phyloP scores from a whole-genome alignment of 805 yeast species.

The Yamadazyma endophytica region DNA sequence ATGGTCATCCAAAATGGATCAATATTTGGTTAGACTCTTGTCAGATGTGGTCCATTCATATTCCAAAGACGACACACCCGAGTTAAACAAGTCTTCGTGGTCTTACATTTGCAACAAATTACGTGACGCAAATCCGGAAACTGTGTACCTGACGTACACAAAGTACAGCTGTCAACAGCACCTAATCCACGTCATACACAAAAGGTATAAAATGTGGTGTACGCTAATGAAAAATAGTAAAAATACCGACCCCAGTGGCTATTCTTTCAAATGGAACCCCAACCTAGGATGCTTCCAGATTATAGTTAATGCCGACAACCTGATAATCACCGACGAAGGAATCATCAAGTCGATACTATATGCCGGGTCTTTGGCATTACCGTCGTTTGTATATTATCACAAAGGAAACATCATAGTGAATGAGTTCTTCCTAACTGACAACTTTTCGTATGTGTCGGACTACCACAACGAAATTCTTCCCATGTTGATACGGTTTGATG shows the following conservation, averaged over 20 bases:
- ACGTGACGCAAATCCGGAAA: conserved; percentile 34
- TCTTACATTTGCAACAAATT: conserved; percentile 31
- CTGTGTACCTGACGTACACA: conserved; percentile 37
- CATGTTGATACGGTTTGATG: conserved; percentile 23
- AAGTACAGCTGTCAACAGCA: conserved; percentile 38
- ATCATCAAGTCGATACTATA: conserved; percentile 28
- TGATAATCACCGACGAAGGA: conserved; percentile 26
- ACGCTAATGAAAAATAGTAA: conserved; percentile 28
- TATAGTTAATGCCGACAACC: conserved; percentile 20
- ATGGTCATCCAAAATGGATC: conserved; percentile 39
- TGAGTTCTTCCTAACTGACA: conserved; percentile 33
- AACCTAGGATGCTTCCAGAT: conserved; percentile 30
- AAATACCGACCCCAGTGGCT: conserved; percentile 15
- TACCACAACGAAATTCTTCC: conserved; percentile 36
- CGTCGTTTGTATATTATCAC: conserved; percentile 22
- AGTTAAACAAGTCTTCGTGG: conserved; percentile 36
- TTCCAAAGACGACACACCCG: conserved; percentile 24
- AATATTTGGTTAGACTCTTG: conserved; percentile 24
- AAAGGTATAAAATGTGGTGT: conserved; percentile 32
- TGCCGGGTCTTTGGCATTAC: conserved; percentile 26
- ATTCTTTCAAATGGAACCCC: conserved; percentile 34
- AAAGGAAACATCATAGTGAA: conserved; percentile 32
- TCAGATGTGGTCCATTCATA: conserved; percentile 34
- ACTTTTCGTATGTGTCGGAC: conserved; percentile 29
- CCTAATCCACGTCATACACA: conserved; percentile 31